Evolutionary conservation across 2,329 filamentous ascomycete species (phyloP), one percentile per base, ranked within the genome.

Genomic region (Byssoonygena ceratinophila): DNA sequence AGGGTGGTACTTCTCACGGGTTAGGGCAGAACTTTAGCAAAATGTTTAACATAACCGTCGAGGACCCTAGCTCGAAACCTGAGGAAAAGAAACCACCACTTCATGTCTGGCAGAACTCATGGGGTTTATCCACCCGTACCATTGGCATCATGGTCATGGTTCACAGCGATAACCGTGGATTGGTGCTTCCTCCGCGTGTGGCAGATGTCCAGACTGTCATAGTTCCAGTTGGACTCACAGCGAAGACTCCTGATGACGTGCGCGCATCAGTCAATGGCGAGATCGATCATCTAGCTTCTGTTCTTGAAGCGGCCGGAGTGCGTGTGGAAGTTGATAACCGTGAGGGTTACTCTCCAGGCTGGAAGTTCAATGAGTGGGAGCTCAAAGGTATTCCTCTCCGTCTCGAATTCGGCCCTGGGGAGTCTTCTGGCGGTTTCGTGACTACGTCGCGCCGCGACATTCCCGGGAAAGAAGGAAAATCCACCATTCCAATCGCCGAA

Each of bases 81-180:
- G 82, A 79, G 46, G 81, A 92, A 68, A 85, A 87, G 72, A 85
- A 86, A 59, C 78, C 83, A 60, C 83, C 88, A 64, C 74, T 96
- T 53, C 75, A 91, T 65, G 90, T 97, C 53, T 97, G 91, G 90
- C 92, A 98, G 70, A 98, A 98, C 76, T 96, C 89, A 12, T 98
- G 92, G 92, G 92, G 92, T 71, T 80, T 98, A 56, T 97, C 91
- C 1, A 98, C 92, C 51, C 88, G 92, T 67, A 88, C 91, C 53
- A 94, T 98, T 59, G 94, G 92, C 74, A 89, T 97, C 68, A 97
- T 97, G 91, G 87, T 96, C 64, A 92, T 98, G 82, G 89, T 94
- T 56, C 92, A 98, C 72, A 85, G 89, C 63, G 92, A 98, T 67
- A 85, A 98, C 74, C 91, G 91, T 71, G 92, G 92, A 58, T 78